Base-by-base conservation (phyloP, 2,329 filamentous ascomycete species). In the Ploettnerulaceae sp. region DNA sequence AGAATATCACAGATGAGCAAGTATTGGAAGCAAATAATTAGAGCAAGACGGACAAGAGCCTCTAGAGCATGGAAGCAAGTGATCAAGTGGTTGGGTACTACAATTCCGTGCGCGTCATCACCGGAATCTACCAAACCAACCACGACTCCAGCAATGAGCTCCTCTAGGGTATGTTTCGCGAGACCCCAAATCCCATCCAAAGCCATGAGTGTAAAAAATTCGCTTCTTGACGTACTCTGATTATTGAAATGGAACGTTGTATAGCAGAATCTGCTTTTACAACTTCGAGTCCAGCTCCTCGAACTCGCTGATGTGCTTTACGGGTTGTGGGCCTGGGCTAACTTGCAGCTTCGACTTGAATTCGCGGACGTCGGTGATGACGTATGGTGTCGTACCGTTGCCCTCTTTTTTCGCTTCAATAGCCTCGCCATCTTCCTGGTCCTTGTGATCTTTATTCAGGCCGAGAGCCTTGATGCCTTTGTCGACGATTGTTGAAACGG, bases 221-320 rank as follows among this genome's bases (percentile, higher is more conserved):
- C n/a, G n/a, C n/a, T n/a, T n/a, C n/a, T n/a, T n/a, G n/a, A n/a
- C n/a, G n/a, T n/a, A n/a, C n/a, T n/a, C 20, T 29, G 31, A n/a
- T 14, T 15, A 29, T 28, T 17, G 22, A 29, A 40, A 15, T 11
- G 7, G 25, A 21, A 40, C 25, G 5, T 14, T 8, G 22, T 29
- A 18, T 21, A n/a, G 15, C 21, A 15, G 2, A 20, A 7, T 9
- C 4, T 14, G 4, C 3, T n/a, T 36, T 38, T 35, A 50, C 36
- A 96, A 74, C 71, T 96, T 96, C 11, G 86, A 70, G 53, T 87
- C 88, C 49, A 83, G 72, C 49, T 96, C 91, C 64, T 95, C 86
- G 66, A 91, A 97, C 61, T 89, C 86, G 52, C 75, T 84, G 46
- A 97, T 66, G 55, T 93, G 84, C 61, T 77, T 82, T 22, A 86